These are phyloP conservation scores for Artomyces pyxidatus DNA, from an alignment of 768 basidiomycete species.

Conservation along the genomic window DNA sequence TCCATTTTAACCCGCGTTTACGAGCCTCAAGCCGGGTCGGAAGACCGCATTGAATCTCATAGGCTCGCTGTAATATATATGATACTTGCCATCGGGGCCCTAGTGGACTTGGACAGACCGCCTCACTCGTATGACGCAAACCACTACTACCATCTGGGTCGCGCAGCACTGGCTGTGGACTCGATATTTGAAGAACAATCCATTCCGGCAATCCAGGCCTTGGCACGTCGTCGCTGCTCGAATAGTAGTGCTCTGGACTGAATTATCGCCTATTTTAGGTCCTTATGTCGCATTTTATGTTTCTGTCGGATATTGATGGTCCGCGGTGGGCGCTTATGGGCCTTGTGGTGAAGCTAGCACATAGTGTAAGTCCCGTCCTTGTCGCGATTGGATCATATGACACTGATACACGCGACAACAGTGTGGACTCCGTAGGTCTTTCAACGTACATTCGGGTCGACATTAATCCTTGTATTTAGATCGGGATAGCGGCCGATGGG, in stretches of 20 bases:
- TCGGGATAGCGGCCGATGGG: constrained; percentile 62
- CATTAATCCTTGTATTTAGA: constrained; percentile 32
- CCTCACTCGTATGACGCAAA: constrained; percentile 47
- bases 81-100: constrained; percentile 55
- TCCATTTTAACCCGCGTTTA: constrained; percentile 47
- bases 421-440: constrained; percentile 38
- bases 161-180: constrained; percentile 52
- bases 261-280: constrained; percentile 30
- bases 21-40: constrained; percentile 28
- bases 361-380: constrained; percentile 40
- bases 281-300: constrained; percentile 44
- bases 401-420: constrained; percentile 8
- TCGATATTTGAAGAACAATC: constrained; percentile 59
- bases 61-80: constrained; percentile 52
- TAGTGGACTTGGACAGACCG: constrained; percentile 51
- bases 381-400: constrained; percentile 16
- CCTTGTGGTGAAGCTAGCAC: constrained; percentile 59
- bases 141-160: constrained; percentile 51
- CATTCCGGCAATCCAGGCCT: constrained; percentile 54
- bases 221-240: constrained; percentile 39
- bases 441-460: constrained; percentile 12
- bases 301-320: constrained; percentile 39
- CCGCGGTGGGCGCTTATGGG: constrained; percentile 68
- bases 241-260: not conserved
- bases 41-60: constrained; percentile 39